Evolutionary conservation across 2,329 filamentous ascomycete species (phyloP), one percentile per base, ranked within the genome.

Genomic region (Neofusicoccum cordaticola): DNA sequence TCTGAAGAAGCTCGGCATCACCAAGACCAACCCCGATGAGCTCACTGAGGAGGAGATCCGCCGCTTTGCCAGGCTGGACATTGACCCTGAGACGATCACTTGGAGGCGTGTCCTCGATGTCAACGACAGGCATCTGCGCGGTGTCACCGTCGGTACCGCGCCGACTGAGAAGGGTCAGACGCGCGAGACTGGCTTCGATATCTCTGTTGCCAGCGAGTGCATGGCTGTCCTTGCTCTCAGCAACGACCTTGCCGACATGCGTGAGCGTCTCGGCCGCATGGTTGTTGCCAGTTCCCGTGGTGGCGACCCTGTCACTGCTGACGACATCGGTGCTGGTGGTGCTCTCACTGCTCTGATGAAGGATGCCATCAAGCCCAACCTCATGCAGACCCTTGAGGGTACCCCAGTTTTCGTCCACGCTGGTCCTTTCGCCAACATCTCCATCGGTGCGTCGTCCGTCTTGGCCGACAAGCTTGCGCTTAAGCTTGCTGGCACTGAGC

Each of bases 361-460:
- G 81, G 95, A 99, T 79, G 93, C 95, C 64, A 96, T 98, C 81
- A 99, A 99, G 84, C 95, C 95, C 66, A 99, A 97, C 81, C 83
- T 99, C 68, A 98, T 99, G 95, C 95, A 99, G 80, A 97, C 92
- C 35, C 83, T 99, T 62, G 95, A 99, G 78, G 95, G 95, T 34
- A 99, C 95, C 7, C 95, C 95, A 0, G 95, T 98, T 2, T 96
- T 99, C 74, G 95, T 99, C 13, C 95, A 99, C 74, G 95, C 95
- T 22, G 95, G 95, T 4, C 95, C 95, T 15, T 99, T 99, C 73
- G 95, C 95, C 74, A 99, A 99, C 79, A 99, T 99, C 77, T 94
- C 90, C 78, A 98, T 99, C 69, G 95, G 95, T 57, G 95, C 96
- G 78, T 97, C 92, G 80, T 97, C 93, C 8, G 91, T 98, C 65